phyloP scores from a whole-genome alignment of 345 rosid species.

The Aurinia saxatilis region DNA sequence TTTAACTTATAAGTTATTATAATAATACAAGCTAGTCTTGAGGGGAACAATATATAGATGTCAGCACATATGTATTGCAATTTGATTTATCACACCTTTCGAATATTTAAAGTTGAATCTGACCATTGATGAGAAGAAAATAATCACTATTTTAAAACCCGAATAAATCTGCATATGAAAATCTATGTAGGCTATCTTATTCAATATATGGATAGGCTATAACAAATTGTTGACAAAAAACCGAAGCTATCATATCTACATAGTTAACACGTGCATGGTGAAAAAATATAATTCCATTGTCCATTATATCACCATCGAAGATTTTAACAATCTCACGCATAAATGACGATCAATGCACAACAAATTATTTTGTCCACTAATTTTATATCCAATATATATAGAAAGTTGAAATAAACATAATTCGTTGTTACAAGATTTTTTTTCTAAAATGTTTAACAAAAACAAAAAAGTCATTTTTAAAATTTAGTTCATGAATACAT shows the following conservation, averaged over 20 bases:
- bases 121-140: slow-evolving; percentile 4
- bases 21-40: not conserved
- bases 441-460: no score
- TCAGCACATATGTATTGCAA: slow-evolving; percentile 3
- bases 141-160: not conserved
- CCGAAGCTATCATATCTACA: not conserved
- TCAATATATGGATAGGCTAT: not conserved
- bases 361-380: not conserved
- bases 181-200: not conserved
- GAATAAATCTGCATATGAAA: not conserved
- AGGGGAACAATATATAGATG: not conserved
- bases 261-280: not conserved
- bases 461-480: no score
- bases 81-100: not conserved
- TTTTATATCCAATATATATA: no score
- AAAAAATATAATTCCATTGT: not conserved
- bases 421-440: no score
- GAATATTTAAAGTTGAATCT: slow-evolving; percentile 3
- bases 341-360: not conserved
- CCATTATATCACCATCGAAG: not conserved
- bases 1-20: not conserved
- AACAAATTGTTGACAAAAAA: not conserved
- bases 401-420: no score
- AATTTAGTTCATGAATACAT: no score
- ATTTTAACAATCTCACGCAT: not conserved